Percentiles rank a stretch among this genome's conserved stretches.
phyloP scores from a whole-genome alignment of 208 protist genomes.

The Crithidia brevicula region DNA sequence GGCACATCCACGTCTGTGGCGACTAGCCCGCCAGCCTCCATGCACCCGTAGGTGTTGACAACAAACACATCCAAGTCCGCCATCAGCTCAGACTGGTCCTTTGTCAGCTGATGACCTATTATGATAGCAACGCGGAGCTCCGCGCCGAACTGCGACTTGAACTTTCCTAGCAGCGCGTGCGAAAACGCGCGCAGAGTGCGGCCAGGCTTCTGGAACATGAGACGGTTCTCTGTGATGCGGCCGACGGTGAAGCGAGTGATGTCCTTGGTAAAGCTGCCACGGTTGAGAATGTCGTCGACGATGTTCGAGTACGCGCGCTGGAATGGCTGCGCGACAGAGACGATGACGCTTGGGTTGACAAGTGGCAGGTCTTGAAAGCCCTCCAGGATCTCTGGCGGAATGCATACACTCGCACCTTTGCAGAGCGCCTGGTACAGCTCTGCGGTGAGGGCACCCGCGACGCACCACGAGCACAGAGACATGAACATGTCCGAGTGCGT shows the following conservation, averaged over 20 bases:
- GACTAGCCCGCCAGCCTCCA: conserved; percentile 88
- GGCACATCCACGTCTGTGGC: conserved; percentile 92
- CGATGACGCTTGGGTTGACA: conserved; percentile 88
- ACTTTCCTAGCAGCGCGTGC: conserved; percentile 80
- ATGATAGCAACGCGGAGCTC: conserved; percentile 88
- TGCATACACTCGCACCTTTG: conserved; percentile 86
- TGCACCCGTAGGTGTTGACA: conserved; percentile 88
- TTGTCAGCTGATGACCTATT: conserved; percentile 82
- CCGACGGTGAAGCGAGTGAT: conserved; percentile 85
- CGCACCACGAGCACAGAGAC: conserved; percentile 92
- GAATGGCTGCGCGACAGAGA: conserved; percentile 84
- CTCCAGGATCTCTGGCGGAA: conserved; percentile 87
- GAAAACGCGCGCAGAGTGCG: conserved; percentile 76
- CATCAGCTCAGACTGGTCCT: conserved; percentile 87
- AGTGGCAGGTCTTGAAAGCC: conserved; percentile 88
- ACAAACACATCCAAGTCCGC: conserved; percentile 91
- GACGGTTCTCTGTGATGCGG: conserved; percentile 86
- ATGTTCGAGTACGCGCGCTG: conserved; percentile 89
- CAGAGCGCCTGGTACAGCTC: conserved; percentile 91
- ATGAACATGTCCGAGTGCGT: conserved; percentile 91
- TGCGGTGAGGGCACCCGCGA: conserved; percentile 76
- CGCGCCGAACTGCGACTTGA: conserved; percentile 88
- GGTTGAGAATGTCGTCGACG: conserved; percentile 89
- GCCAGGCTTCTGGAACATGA: conserved; percentile 88
- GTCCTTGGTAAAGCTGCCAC: conserved; percentile 78